Base-by-base conservation (phyloP, 805 yeast species). In the Cyberlindnera amylophila region DNA sequence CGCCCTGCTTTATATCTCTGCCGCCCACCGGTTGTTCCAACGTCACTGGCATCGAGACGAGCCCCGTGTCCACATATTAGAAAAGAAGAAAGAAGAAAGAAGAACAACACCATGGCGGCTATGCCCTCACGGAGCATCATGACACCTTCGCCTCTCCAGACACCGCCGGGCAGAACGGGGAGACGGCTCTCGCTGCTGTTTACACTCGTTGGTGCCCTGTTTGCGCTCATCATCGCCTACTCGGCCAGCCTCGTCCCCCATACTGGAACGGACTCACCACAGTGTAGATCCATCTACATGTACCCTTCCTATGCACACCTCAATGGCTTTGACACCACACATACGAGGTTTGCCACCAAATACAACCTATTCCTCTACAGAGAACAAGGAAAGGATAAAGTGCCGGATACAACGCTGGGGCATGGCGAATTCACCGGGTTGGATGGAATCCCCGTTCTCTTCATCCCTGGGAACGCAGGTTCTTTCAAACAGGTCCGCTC, bases 391-490 rank as follows among this genome's bases (percentile, higher is more conserved):
- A 69, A 66, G 50, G 91, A 84, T 56, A 57, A 58, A 4, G 36
- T 45, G 4, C 47, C 47, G 4, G 45, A 45, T 18, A 58, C 72
- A 4, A 91, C 96, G 0, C 57, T 56, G 45, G 62, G 46, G 45
- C 54, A 48, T 41, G 64, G 55, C 50, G 64, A 45, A 10, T 50
- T 75, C 15, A 15, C 34, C 5, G 36, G 40, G 1, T 41, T 55
- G 3, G 72, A 69, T 41, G 98, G 98, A 0, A 74, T 86, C 1
- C 99, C 99, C 0, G 89, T 88, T 1, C 66, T 93, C 13, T 93
- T 93, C 62, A 84, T 95, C 32, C 99, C 99, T 1, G 99, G 99
- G 0, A 93, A 95, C 59, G 99, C 99, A 0, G 99, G 99, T 1
- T 82, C 95, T 43, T 89, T 79, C 61, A 77, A 79, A 50, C 99